These are phyloP conservation scores for Pythium scleroteichum DNA, from an alignment of 352 stramenopile species.

Conservation along the genomic window DNA sequence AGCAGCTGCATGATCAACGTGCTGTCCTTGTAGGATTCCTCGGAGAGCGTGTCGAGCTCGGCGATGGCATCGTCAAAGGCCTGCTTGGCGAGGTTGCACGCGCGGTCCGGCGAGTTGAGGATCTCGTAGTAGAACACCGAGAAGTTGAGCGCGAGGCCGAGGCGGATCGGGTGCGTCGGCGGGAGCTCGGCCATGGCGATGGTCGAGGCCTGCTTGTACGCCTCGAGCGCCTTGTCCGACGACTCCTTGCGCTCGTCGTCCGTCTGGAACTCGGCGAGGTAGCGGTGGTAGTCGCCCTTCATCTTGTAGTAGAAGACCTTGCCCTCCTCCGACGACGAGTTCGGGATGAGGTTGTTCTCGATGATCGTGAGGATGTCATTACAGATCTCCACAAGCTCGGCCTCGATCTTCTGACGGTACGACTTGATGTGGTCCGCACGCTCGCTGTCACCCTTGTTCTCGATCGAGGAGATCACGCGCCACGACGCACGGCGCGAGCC, in stretches of 20 bases:
- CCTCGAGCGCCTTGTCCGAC: slow-evolving; percentile 80
- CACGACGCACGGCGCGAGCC: slow-evolving; percentile 97
- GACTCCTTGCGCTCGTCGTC: slow-evolving; percentile 95
- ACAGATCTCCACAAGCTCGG: slow-evolving; percentile 96
- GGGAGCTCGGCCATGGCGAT: slow-evolving; percentile 96
- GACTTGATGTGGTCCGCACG: slow-evolving; percentile 82
- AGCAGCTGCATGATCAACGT: slow-evolving; percentile 99
- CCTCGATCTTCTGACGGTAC: slow-evolving; percentile 97
- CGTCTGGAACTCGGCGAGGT: slow-evolving; percentile 98
- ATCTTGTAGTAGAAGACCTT: slow-evolving; percentile 99
- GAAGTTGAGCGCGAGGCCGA: slow-evolving; percentile 99
- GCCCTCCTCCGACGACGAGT: slow-evolving; percentile 96
- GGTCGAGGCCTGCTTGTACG: slow-evolving; percentile 80
- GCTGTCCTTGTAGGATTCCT: slow-evolving; percentile 99
- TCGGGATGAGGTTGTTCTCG: slow-evolving; percentile 97
- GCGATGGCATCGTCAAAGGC: slow-evolving; percentile 99
- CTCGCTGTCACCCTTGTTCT: slow-evolving; percentile 97
- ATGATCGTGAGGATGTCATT: slow-evolving; percentile 98
- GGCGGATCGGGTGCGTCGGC: slow-evolving; percentile 98
- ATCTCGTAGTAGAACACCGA: slow-evolving; percentile 99
- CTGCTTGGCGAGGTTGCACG: slow-evolving; percentile 94
- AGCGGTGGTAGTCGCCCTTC: slow-evolving; percentile 99
- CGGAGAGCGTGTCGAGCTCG: slow-evolving; percentile 98
- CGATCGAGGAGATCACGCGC: slow-evolving; percentile 98
- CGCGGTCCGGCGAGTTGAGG: slow-evolving; percentile 94